Evolutionary conservation across 2,329 filamentous ascomycete genomes (phyloP), one percentile per base, ranked within the genome.

Genomic region (Polytolypa hystricis): DNA sequence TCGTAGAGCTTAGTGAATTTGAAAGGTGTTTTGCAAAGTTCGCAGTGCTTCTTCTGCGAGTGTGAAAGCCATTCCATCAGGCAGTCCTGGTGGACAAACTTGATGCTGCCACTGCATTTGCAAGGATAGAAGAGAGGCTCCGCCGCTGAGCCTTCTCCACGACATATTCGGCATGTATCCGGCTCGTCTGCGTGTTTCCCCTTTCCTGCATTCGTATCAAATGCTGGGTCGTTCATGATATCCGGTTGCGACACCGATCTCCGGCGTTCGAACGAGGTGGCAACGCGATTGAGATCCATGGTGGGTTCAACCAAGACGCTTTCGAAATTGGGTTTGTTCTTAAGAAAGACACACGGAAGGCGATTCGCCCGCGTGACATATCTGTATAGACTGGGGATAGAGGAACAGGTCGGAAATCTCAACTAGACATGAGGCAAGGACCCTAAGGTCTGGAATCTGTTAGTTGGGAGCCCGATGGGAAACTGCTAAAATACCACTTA

Each of bases 21-120:
- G 56, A 96, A 98, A 0, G 87, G 80, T 2, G 91, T 98, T 67
- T 98, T 98, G 77, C 91, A 98, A 23, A 98, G 78, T 66, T 98
- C 91, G 70, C 93, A 98, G 67, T 98, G 84, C 61, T 96, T 96
- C 74, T 98, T 98, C 58, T 98, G 87, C 2, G 91, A 96, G 61
- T 98, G 93, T 33, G 86, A 89, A 15, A 98, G 71, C 91, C 91
- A 98, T 62, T 96, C 87, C 81, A 98, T 94, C 61, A 98, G 66
- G 58, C 91, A 98, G 57, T 93, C 84, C 62, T 98, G 91, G 59
- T 98, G 91, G 43, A 98, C 91, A 54, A 82, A 94, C 66, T 94
- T 95, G 66, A 98, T 98, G 64, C 89, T 96, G 39, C 91, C 91
- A 55, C 85, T 95, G 67, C 91, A 98, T 69, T 95, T 95, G 78